Evolutionary conservation across 257 asterid species (phyloP).

Genomic region (Solanum tarapatanum): DNA sequence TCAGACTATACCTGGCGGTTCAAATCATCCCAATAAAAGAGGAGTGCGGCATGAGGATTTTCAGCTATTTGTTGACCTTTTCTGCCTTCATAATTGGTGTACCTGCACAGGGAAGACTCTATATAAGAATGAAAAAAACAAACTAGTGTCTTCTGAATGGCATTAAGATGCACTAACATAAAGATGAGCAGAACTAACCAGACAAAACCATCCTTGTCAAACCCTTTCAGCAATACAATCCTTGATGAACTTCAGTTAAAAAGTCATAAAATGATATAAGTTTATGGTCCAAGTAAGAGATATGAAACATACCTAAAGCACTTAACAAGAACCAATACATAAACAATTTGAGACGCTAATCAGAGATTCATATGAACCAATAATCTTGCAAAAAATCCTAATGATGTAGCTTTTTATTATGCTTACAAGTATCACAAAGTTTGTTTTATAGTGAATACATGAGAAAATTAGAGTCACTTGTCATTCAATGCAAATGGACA

Average conservation of each 20-base stretch:
- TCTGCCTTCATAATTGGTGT: conserved; percentile 33
- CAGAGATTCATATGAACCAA: not conserved
- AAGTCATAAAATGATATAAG: not conserved
- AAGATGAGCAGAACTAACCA: conserved; percentile 25
- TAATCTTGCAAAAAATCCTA: not conserved
- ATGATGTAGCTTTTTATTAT: not conserved
- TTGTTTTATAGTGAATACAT: not conserved
- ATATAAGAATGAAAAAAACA: not conserved
- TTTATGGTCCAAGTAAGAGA: not conserved
- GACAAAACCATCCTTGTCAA: conserved; percentile 36
- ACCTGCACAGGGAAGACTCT: conserved; percentile 16
- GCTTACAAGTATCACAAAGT: not conserved
- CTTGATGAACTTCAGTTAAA: conserved; percentile 31
- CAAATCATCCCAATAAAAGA: conserved; percentile 36
- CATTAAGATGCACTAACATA: not conserved
- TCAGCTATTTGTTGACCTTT: conserved; percentile 30
- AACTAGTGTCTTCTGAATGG: not conserved
- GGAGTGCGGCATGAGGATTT: conserved; percentile 37
- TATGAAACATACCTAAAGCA: not conserved
- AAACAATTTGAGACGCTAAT: not conserved
- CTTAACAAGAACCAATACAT: not conserved
- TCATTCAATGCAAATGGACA: not conserved
- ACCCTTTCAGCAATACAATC: conserved; percentile 32
- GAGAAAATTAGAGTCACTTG: not conserved
- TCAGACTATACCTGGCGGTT: conserved; percentile 32